Base-by-base conservation (phyloP, 306 rosid genomes). In the Lathyrus tuberosus region DNA sequence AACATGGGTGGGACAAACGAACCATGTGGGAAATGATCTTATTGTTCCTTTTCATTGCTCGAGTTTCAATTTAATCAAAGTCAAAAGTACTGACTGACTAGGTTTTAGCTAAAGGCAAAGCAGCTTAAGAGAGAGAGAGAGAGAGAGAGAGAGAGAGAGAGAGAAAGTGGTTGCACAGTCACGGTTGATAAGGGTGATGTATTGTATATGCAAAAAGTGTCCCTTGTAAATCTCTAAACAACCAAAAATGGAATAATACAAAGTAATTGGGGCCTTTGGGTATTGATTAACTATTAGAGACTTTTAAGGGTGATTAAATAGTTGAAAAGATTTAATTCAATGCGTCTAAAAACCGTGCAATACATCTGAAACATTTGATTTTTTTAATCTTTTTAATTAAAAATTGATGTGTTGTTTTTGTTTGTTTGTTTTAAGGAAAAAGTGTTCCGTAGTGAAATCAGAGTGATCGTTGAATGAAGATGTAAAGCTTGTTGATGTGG, bases 41-140 rank as follows among this genome's bases (percentile, higher is more conserved):
- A 51, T 67, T 73, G 11, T 31, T 44, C 48, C 47, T 42, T 76
- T 71, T 77, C 33, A n/a, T 18, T 37, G 77, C 64, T 78, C 74
- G 74, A 71, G 58, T 78, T 82, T 80, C 80, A 79, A 69, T 61
- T 70, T 76, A 82, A 82, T 79, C 75, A 87, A 86, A 87, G 83
- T 76, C 76, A 84, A 84, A 87, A 83, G 86, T 84, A 71, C 2
- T 52, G 61, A 80, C 69, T 80, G 89, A 82, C 90, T 74, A 24
- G 83, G 79, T 76, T 53, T 67, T 46, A 70, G 84, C 88, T 44
- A 59, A 89, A 84, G 81, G 74, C 72, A 85, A 72, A 67, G 51
- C 57, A 78, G n/a, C 56, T 28, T 44, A n/a, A n/a, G 28, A 38
- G 69, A 62, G 44, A 62, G 41, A 70, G 41, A 70, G 8, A 77